These are phyloP conservation scores for Fraxinus velutina DNA, from an alignment of 305 asterid species.

Conservation along the genomic window DNA sequence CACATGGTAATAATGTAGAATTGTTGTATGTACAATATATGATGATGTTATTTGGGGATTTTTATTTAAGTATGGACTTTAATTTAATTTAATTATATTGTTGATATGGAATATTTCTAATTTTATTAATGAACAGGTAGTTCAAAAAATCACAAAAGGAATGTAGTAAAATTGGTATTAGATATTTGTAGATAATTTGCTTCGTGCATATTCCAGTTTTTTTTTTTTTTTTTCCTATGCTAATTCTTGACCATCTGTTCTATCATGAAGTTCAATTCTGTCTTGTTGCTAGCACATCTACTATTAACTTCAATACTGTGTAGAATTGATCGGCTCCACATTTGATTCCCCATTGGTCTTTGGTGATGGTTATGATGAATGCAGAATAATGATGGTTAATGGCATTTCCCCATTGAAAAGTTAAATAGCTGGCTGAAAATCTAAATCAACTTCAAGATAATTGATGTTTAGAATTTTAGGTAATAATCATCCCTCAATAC, in stretches of 20 bases:
- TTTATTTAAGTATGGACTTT: neutral
- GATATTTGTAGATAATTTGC: neutral
- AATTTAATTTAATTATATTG: neutral
- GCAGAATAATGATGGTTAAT: neutral
- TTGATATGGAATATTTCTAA: neutral
- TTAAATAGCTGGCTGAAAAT: neutral
- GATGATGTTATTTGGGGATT: constrained; percentile 2
- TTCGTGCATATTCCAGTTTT: neutral
- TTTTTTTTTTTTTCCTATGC: neutral
- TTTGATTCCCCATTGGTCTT: neutral
- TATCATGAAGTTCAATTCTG: neutral
- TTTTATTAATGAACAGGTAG: neutral
- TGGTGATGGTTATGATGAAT: neutral
- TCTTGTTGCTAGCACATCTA: neutral
- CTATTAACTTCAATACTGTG: neutral
- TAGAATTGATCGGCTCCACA: neutral
- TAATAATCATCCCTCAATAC: neutral
- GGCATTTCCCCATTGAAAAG: neutral
- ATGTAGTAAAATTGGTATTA: neutral
- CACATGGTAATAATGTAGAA: constrained; percentile 1
- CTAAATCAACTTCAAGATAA: neutral
- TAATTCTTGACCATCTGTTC: neutral
- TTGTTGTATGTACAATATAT: neutral
- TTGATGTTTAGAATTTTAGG: neutral
- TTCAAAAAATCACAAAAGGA: neutral